Evolutionary conservation across 2,329 filamentous ascomycete genomes (phyloP).

Genomic region (Aspergillus brasiliensis): DNA sequence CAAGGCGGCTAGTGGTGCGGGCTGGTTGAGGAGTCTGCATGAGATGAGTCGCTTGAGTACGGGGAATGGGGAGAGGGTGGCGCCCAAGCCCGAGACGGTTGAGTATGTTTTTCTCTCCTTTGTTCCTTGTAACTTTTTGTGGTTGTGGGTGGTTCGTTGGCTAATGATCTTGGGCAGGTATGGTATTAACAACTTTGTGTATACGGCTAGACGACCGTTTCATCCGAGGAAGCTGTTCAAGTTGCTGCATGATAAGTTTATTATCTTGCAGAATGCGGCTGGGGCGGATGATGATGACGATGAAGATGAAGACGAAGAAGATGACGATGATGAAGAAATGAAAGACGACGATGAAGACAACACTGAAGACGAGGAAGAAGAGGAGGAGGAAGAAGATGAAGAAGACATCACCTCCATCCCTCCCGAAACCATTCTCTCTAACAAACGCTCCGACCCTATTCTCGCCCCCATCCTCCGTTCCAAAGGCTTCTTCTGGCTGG

Average conservation of each 20-base stretch:
- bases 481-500: constrained; percentile 50
- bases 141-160: background rate
- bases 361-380: constrained; percentile 27
- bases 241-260: constrained; percentile 49
- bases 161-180: constrained; percentile 51
- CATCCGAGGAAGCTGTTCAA: constrained; percentile 44
- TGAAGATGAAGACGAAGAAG: background rate
- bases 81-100: constrained; percentile 70
- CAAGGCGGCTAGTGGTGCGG: constrained; percentile 64
- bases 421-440: constrained; percentile 36
- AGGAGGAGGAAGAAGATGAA: constrained; percentile 30
- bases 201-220: constrained; percentile 60
- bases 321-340: constrained; percentile 24
- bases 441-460: constrained; percentile 41
- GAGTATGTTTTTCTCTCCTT: constrained; percentile 48
- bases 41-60: constrained; percentile 66
- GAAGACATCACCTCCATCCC: constrained; percentile 29
- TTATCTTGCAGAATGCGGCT: constrained; percentile 41
- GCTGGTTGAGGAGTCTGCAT: constrained; percentile 71
- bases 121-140: background rate
- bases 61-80: constrained; percentile 56
- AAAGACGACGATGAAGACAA: constrained; percentile 30
- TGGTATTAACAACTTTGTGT: constrained; percentile 71
- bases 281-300: background rate
- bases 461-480: constrained; percentile 45